These are phyloP conservation scores for Rhodofomes roseus DNA, from an alignment of 1,284 basidiomycete species.

Conservation along the genomic window DNA sequence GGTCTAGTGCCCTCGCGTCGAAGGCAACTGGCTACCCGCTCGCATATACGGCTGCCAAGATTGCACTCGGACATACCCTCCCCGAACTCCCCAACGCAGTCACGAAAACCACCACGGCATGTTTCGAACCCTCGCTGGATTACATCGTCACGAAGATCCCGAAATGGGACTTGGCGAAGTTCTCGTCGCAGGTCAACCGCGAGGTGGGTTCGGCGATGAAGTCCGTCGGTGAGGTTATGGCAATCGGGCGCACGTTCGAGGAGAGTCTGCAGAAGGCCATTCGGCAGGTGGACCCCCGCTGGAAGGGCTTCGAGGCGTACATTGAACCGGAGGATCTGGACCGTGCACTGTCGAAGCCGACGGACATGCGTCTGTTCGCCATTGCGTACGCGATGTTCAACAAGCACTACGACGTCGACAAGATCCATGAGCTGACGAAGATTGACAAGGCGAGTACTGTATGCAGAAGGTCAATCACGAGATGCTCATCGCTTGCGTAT, in stretches of 20 bases:
- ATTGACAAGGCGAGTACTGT: constrained; percentile 77
- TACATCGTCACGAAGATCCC: constrained; percentile 99
- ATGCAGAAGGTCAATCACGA: constrained; percentile 5
- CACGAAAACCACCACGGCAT: constrained; percentile 98
- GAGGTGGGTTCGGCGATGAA: constrained; percentile 99
- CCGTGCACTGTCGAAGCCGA: constrained; percentile 71
- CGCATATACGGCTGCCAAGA: constrained; percentile 99
- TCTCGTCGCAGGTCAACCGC: constrained; percentile 90
- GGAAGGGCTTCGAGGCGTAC: constrained; percentile 82
- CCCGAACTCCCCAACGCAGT: constrained; percentile 98
- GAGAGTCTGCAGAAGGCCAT: constrained; percentile 99
- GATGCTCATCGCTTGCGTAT: not conserved
- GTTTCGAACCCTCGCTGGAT: constrained; percentile 99
- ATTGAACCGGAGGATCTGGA: constrained; percentile 83
- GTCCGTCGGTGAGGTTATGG: constrained; percentile 99
- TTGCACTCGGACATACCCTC: constrained; percentile 97
- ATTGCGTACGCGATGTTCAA: constrained; percentile 98
- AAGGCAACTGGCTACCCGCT: constrained; percentile 99
- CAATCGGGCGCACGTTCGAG: constrained; percentile 98
- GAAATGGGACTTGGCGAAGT: constrained; percentile 99
- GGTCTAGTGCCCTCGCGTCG: constrained; percentile 82
- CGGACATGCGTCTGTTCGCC: constrained; percentile 93
- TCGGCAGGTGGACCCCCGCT: constrained; percentile 92
- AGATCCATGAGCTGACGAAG: constrained; percentile 91
- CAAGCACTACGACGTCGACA: constrained; percentile 87